These are phyloP conservation scores for Chlorophyllum brunneum DNA, from an alignment of 768 basidiomycete species.

Conservation along the genomic window DNA sequence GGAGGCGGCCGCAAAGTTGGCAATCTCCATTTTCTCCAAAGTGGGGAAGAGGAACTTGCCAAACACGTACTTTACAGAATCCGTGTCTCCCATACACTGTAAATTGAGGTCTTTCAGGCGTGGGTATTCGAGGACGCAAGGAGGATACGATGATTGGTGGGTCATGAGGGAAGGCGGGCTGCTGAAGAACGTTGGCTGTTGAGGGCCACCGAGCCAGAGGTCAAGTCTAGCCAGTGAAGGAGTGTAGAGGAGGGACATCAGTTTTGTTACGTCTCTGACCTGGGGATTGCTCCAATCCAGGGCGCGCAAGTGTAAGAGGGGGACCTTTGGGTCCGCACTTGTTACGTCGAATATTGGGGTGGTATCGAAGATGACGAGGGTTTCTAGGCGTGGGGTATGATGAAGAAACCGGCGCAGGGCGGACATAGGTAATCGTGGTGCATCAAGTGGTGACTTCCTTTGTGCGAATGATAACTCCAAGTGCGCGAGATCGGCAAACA, in stretches of 20 bases:
- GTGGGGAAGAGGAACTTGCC: slow-evolving; percentile 40
- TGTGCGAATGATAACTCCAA: slow-evolving; percentile 40
- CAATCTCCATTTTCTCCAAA: slow-evolving; percentile 42
- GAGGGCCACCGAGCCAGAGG: no score
- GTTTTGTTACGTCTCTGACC: slow-evolving; percentile 30
- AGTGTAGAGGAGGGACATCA: slow-evolving; percentile 36
- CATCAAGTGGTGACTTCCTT: slow-evolving; percentile 19
- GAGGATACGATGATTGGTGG: slow-evolving; percentile 15
- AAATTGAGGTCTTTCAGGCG: no score
- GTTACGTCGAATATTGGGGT: slow-evolving; percentile 36
- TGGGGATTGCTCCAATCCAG: slow-evolving; percentile 47
- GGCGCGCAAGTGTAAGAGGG: no score
- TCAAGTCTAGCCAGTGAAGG: slow-evolving; percentile 42
- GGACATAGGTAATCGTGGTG: slow-evolving; percentile 38
- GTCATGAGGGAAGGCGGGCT: slow-evolving; percentile 15
- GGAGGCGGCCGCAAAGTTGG: slow-evolving; percentile 29
- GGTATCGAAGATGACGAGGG: slow-evolving; percentile 38
- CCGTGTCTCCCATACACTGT: slow-evolving; percentile 34
- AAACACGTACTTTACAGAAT: slow-evolving; percentile 32
- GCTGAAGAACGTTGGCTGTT: slow-evolving; percentile 2
- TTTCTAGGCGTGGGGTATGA: slow-evolving; percentile 35
- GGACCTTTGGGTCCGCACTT: slow-evolving; percentile 17
- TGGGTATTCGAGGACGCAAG: no score
- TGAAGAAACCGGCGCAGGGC: slow-evolving; percentile 30
- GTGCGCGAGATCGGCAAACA: slow-evolving; percentile 32